Conservation (phyloP, 2,329 filamentous ascomycete genomes). For the Aspergillus sp. region DNA sequence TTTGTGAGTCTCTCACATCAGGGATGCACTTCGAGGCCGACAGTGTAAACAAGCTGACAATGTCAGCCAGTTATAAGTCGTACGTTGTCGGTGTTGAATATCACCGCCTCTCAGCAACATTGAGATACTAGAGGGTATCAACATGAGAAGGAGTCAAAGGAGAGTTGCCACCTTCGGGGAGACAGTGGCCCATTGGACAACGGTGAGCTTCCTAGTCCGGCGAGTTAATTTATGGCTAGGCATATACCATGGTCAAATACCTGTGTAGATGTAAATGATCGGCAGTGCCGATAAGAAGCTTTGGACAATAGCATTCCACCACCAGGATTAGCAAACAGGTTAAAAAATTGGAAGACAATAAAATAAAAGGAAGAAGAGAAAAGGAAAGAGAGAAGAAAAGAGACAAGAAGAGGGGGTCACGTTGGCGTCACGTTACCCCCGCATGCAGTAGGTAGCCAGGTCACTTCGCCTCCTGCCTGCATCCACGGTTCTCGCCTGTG, state of each 20-base stretch:
- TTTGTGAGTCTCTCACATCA: slow-evolving; percentile 16
- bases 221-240: slow-evolving; percentile 15
- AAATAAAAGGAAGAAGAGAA: background rate
- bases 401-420: background rate
- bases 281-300: no score
- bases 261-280: background rate
- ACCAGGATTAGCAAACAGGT: no score
- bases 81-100: no score
- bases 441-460: no score
- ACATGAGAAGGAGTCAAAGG: slow-evolving; percentile 52
- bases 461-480: background rate
- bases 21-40: no score
- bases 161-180: no score
- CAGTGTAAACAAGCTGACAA: no score
- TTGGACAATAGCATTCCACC: no score
- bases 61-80: no score
- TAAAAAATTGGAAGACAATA: no score
- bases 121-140: slow-evolving; percentile 49
- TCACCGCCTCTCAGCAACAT: background rate
- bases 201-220: slow-evolving; percentile 53
- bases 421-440: no score
- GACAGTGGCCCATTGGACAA: slow-evolving; percentile 47
- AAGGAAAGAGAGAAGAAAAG: background rate
- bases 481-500: background rate
- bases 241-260: background rate